Evolutionary conservation across 805 yeast genomes (phyloP).

Genomic region (Yamadazyma scolyti): DNA sequence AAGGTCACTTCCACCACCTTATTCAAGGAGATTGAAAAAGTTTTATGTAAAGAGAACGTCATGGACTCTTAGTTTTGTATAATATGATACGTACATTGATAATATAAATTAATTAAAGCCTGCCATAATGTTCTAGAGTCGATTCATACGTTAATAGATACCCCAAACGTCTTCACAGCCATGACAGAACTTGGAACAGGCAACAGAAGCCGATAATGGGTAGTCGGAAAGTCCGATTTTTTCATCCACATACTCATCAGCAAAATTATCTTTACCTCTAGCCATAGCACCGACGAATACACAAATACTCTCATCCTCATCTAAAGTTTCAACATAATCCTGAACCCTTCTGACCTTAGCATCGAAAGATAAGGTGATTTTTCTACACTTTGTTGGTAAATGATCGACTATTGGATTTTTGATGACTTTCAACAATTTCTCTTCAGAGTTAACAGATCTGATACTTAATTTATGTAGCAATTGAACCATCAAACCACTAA

Average conservation of each 20-base stretch:
- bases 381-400: conserved; percentile 92
- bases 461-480: conserved; percentile 87
- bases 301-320: conserved; percentile 89
- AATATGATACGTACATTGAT: too few species aligned
- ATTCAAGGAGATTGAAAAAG: conserved; percentile 60
- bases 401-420: conserved; percentile 97
- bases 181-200: conserved; percentile 96
- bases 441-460: conserved; percentile 93
- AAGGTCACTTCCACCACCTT: conserved; percentile 56
- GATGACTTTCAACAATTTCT: conserved; percentile 87
- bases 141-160: conserved; percentile 48
- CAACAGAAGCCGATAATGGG: conserved; percentile 95
- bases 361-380: conserved; percentile 87
- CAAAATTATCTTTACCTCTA: conserved; percentile 94
- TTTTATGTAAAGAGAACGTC: conserved; percentile 62
- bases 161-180: conserved; percentile 99
- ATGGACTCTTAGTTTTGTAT: conserved; percentile 30
- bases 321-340: conserved; percentile 78
- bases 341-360: conserved; percentile 85
- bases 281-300: conserved; percentile 99
- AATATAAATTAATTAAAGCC: too few species aligned
- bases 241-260: conserved; percentile 95
- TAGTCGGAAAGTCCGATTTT: conserved; percentile 93
- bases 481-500: conserved; percentile 97
- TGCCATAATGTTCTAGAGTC: too few species aligned